A percentile compares a stretch with the other conserved stretches of the same genome.
These are phyloP conservation scores for Emericellopsis cladophorae DNA, from an alignment of 2,329 filamentous ascomycete species.

Conservation along the genomic window DNA sequence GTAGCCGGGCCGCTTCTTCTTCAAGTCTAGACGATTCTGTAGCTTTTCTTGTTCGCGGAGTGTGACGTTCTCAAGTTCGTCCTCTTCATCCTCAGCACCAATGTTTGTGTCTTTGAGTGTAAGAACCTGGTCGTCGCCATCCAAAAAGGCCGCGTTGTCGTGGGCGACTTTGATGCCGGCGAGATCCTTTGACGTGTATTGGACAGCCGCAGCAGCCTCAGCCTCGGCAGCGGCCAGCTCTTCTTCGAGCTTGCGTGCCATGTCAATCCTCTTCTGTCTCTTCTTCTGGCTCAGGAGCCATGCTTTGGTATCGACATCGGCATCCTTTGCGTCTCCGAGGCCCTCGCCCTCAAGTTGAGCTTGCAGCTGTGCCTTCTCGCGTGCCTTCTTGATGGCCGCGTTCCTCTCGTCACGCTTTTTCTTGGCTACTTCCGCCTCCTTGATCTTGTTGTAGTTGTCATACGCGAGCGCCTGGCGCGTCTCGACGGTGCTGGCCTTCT, in stretches of 20 bases:
- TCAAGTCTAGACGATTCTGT: constrained; percentile 65
- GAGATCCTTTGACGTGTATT: constrained; percentile 78
- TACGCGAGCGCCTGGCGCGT: constrained; percentile 60
- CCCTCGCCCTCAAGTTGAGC: constrained; percentile 70
- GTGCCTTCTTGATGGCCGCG: constrained; percentile 75
- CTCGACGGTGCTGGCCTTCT: constrained; percentile 72
- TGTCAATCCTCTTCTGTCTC: constrained; percentile 80
- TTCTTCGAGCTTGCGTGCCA: constrained; percentile 57
- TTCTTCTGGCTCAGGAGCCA: constrained; percentile 91
- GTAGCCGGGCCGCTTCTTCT: constrained; percentile 84
- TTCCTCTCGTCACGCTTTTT: constrained; percentile 66
- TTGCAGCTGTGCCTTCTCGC: constrained; percentile 69
- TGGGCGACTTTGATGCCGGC: constrained; percentile 88
- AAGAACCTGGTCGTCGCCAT: constrained; percentile 75
- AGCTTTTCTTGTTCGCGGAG: constrained; percentile 62
- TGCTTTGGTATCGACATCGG: constrained; percentile 62
- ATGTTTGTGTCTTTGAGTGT: constrained; percentile 92
- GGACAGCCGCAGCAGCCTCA: constrained; percentile 43
- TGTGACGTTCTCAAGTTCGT: constrained; percentile 73
- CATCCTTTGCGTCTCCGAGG: constrained; percentile 62
- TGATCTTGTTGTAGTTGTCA: constrained; percentile 56
- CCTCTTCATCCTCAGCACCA: constrained; percentile 63
- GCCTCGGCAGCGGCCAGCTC: constrained; percentile 69
- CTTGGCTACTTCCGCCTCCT: constrained; percentile 65
- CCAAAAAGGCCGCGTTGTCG: constrained; percentile 68